Conservation (phyloP, 148 eudicot species). For the Rhododendron mucronatum region DNA sequence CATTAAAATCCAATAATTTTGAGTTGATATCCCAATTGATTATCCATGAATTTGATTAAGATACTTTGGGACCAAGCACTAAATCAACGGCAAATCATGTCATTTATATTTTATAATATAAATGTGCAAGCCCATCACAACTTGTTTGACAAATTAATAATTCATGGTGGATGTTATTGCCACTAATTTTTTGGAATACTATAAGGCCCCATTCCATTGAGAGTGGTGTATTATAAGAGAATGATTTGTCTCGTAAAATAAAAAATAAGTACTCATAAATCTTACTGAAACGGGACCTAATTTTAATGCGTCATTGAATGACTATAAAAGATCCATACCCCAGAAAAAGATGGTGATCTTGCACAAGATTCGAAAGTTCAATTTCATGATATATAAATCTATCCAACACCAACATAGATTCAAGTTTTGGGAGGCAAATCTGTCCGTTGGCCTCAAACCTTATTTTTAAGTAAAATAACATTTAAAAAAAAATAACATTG, state of each 20-base stretch:
- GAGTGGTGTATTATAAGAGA: too few species aligned
- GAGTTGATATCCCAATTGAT: not conserved
- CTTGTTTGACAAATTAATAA: not conserved
- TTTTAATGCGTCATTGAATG: not conserved
- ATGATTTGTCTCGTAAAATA: accelerated
- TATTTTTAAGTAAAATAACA: not conserved
- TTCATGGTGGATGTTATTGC: not conserved
- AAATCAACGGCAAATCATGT: not conserved
- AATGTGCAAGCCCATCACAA: not conserved
- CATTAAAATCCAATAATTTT: not conserved
- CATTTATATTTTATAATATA: not conserved
- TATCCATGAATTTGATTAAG: not conserved
- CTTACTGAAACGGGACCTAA: too few species aligned
- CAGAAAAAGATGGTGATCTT: not conserved
- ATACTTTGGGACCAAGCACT: not conserved
- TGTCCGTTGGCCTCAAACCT: not conserved
- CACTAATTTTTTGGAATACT: not conserved
- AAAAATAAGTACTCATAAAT: too few species aligned
- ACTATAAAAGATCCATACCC: not conserved
- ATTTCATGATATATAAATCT: not conserved
- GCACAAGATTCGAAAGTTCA: not conserved
- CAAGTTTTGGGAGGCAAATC: not conserved
- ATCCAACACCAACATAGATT: not conserved
- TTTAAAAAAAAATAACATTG: too few species aligned
- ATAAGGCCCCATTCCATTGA: too few species aligned